Percentiles rank a stretch among this genome's conserved stretches.
These are phyloP conservation scores for Lolium rigidum DNA, from an alignment of 176 grass and related monocot species.

Conservation along the genomic window DNA sequence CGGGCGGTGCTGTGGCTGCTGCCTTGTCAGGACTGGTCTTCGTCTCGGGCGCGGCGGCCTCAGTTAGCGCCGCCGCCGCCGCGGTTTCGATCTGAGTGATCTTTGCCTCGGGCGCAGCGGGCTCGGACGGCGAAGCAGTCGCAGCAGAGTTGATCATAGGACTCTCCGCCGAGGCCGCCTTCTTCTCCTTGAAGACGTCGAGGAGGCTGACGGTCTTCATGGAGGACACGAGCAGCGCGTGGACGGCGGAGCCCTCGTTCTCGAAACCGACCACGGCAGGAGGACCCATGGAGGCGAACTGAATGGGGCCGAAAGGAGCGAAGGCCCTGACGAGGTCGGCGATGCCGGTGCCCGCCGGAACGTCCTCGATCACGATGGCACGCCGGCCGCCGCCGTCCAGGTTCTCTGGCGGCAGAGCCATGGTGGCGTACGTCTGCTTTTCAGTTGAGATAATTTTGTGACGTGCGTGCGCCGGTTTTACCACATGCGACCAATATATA, in stretches of 20 bases:
- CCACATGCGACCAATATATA: too few relatives aligned
- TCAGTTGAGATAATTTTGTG: too few relatives aligned
- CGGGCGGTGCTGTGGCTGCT: background rate
- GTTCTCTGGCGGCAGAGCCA: background rate
- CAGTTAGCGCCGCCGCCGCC: background rate
- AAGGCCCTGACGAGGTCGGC: background rate
- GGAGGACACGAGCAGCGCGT: conserved; percentile 12
- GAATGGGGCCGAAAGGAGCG: conserved; percentile 13
- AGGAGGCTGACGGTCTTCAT: conserved; percentile 6
- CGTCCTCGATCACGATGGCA: conserved; percentile 1
- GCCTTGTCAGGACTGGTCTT: background rate
- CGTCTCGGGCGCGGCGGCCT: background rate
- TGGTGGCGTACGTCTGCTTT: background rate
- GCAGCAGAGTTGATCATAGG: background rate
- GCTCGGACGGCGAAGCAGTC: background rate
- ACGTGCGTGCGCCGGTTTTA: too few relatives aligned
- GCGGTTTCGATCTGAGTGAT: background rate
- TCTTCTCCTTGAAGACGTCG: background rate
- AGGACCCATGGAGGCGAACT: conserved; percentile 16
- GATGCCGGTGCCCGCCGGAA: background rate
- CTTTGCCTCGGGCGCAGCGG: background rate
- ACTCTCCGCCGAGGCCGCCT: background rate
- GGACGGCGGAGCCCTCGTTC: background rate
- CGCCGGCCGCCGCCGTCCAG: background rate
- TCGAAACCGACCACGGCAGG: background rate